Conservation (phyloP, 768 basidiomycete species). For the Sistotremastrum suecicum region DNA sequence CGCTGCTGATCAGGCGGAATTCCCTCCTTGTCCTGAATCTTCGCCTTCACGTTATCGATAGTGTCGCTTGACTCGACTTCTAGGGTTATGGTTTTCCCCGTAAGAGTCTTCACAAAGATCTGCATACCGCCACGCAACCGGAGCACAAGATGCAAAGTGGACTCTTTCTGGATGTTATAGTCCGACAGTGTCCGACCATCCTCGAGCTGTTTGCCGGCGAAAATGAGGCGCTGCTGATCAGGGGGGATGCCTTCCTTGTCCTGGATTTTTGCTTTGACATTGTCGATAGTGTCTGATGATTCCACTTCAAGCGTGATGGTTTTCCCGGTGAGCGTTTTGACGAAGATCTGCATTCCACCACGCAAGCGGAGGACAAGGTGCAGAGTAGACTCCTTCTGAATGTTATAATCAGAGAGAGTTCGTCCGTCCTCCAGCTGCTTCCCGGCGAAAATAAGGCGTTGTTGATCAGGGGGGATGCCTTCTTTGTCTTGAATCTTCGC, state of each 20-base stretch:
- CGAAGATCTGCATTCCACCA: conserved; percentile 33
- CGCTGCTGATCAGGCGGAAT: conserved; percentile 27
- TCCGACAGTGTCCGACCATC: conserved; percentile 35
- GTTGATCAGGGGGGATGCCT: conserved; percentile 33
- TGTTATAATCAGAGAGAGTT: conserved; percentile 33
- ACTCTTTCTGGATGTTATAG: conserved; percentile 30
- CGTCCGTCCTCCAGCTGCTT: conserved; percentile 36
- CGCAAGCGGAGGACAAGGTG: conserved; percentile 42
- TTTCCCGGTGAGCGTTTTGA: conserved; percentile 37
- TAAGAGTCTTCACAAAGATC: conserved; percentile 28
- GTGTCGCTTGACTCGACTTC: conserved; percentile 32
- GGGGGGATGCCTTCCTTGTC: conserved; percentile 57
- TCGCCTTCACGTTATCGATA: conserved; percentile 30
- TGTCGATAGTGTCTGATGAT: conserved; percentile 34
- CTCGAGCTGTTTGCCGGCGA: conserved; percentile 37
- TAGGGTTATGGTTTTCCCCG: conserved; percentile 32
- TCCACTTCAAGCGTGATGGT: conserved; percentile 45
- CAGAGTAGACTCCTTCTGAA: conserved; percentile 58
- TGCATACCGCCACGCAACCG: conserved; percentile 28
- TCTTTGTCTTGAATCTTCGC: conserved; percentile 35
- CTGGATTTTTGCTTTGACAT: conserved; percentile 36
- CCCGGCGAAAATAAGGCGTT: conserved; percentile 33
- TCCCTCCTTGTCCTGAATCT: conserved; percentile 22
- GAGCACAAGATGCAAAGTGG: conserved; percentile 18
- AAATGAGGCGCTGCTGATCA: conserved; percentile 32